These are phyloP conservation scores for Phytophthora citrophthora DNA, from an alignment of 352 stramenopile species.

Conservation along the genomic window DNA sequence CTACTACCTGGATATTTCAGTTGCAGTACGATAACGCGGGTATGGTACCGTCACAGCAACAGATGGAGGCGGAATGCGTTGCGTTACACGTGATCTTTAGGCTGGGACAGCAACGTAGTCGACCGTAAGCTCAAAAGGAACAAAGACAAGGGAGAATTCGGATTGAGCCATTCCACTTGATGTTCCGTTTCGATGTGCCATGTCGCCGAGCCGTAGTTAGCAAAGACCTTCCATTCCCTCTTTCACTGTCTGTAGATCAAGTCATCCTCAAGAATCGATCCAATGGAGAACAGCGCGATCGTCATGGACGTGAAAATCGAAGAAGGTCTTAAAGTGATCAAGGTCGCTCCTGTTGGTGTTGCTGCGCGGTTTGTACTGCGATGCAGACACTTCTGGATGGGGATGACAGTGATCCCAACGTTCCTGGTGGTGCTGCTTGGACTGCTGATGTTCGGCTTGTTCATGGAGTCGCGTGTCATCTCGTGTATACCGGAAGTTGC, in stretches of 20 bases:
- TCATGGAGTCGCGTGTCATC: constrained; percentile 12
- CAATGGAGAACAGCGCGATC: neutral
- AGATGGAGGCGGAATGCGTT: neutral
- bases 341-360: neutral
- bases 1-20: neutral
- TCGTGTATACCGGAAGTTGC: neutral
- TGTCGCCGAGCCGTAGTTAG: neutral
- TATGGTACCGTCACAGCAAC: neutral
- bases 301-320: constrained; percentile 7
- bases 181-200: neutral
- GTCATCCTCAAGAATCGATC: too few species aligned
- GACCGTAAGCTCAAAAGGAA: neutral
- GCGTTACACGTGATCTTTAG: neutral
- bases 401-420: constrained; percentile 6
- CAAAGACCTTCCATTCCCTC: neutral
- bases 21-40: neutral
- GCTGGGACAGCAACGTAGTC: neutral
- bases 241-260: neutral
- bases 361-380: neutral
- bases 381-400: constrained; percentile 10
- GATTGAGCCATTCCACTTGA: constrained; percentile 4
- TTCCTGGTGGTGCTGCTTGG: constrained; percentile 15
- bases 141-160: neutral
- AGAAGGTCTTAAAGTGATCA: constrained; percentile 1
- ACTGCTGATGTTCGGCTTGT: constrained; percentile 11